These are phyloP conservation scores for Trametes versicolor DNA, from an alignment of 1,284 basidiomycete species.

Conservation along the genomic window DNA sequence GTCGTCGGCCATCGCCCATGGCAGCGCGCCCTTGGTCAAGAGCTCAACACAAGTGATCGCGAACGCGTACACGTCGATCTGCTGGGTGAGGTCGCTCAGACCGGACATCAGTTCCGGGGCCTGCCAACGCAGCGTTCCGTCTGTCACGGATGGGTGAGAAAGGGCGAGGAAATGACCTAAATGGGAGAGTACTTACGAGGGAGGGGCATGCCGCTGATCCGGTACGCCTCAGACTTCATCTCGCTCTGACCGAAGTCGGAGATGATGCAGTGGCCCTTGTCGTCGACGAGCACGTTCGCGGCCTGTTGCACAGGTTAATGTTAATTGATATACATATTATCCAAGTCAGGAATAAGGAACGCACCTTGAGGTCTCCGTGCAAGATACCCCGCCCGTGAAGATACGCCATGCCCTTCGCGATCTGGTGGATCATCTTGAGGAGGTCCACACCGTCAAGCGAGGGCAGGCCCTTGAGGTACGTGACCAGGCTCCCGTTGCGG, in stretches of 20 bases:
- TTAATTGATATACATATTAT: background rate
- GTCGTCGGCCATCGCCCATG: slow-evolving; percentile 70
- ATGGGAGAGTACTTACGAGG: slow-evolving; percentile 56
- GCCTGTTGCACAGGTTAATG: slow-evolving; percentile 47
- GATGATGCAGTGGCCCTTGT: slow-evolving; percentile 71
- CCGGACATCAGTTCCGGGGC: slow-evolving; percentile 77
- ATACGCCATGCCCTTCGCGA: slow-evolving; percentile 82
- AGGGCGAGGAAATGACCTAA: background rate
- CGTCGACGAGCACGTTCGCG: slow-evolving; percentile 78
- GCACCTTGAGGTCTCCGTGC: slow-evolving; percentile 76
- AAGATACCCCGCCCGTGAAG: slow-evolving; percentile 70
- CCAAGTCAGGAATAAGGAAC: background rate
- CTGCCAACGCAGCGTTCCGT: slow-evolving; percentile 76
- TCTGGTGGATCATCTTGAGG: slow-evolving; percentile 71
- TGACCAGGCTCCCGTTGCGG: slow-evolving; percentile 53
- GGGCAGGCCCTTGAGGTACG: slow-evolving; percentile 54
- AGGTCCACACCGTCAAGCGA: slow-evolving; percentile 52
- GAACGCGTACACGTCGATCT: slow-evolving; percentile 79
- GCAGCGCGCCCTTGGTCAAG: slow-evolving; percentile 67
- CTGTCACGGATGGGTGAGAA: slow-evolving; percentile 39
- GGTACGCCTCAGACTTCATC: slow-evolving; percentile 75
- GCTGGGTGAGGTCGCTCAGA: slow-evolving; percentile 57
- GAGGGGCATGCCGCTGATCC: slow-evolving; percentile 60
- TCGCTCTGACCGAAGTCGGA: slow-evolving; percentile 84
- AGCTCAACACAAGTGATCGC: slow-evolving; percentile 78